phyloP scores from a whole-genome alignment of 2,329 filamentous ascomycete genomes.

The Alternaria postmessia region DNA sequence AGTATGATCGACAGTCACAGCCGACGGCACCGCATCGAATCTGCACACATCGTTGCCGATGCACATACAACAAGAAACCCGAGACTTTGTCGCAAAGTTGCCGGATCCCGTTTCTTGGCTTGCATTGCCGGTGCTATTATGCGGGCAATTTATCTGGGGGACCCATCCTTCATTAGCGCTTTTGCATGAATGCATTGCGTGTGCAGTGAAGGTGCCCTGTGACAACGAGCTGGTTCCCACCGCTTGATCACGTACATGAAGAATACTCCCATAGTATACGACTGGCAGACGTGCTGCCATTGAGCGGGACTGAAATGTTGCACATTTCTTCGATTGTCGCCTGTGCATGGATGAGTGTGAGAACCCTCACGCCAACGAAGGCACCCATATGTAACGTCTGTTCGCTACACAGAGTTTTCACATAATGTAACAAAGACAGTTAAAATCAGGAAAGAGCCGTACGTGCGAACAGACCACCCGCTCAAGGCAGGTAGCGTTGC shows the following conservation, averaged over 20 bases:
- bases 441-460: background rate
- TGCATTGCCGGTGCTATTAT: constrained; percentile 23
- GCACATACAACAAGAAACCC: constrained; percentile 12
- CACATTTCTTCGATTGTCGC: background rate
- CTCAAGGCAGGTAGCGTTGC: constrained; percentile 24
- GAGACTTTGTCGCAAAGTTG: constrained; percentile 10
- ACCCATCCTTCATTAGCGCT: constrained; percentile 28
- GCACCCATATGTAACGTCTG: constrained; percentile 26
- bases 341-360: background rate
- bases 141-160: constrained; percentile 11
- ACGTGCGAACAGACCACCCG: constrained; percentile 16
- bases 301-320: background rate
- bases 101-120: constrained; percentile 1
- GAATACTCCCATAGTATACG: background rate
- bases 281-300: background rate
- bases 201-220: constrained; percentile 14
- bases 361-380: constrained; percentile 3
- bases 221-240: background rate
- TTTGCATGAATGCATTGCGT: constrained; percentile 18
- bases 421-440: constrained; percentile 6
- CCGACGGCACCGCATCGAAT: background rate
- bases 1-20: background rate
- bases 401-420: constrained; percentile 27
- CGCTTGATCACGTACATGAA: background rate
- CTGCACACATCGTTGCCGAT: constrained; percentile 4